These are phyloP conservation scores for Jamesozyma piceae DNA, from an alignment of 805 yeast species.

Conservation along the genomic window DNA sequence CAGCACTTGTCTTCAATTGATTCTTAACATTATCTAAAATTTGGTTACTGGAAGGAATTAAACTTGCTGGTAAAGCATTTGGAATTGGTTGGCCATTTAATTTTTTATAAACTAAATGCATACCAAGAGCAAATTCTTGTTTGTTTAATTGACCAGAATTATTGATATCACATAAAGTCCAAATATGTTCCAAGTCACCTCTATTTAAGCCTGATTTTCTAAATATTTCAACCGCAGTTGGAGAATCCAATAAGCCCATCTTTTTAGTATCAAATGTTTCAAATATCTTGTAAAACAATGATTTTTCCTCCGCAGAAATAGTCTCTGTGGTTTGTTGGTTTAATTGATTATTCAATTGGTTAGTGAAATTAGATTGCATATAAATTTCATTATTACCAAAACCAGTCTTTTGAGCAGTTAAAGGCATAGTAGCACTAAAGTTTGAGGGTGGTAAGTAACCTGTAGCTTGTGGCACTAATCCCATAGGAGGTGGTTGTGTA, in stretches of 20 bases:
- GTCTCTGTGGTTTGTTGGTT: constrained; percentile 39
- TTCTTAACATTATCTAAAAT: constrained; percentile 67
- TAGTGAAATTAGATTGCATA: constrained; percentile 30
- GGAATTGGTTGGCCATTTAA: constrained; percentile 87
- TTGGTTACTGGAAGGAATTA: constrained; percentile 78
- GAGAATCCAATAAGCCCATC: constrained; percentile 67
- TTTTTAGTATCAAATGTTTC: constrained; percentile 70
- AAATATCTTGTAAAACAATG: constrained; percentile 78
- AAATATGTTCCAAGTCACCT: constrained; percentile 76
- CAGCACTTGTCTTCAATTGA: constrained; percentile 22
- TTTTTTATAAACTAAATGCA: constrained; percentile 90
- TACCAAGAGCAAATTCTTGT: constrained; percentile 92
- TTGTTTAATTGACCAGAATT: constrained; percentile 75
- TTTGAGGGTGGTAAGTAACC: constrained; percentile 48
- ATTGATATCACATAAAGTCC: constrained; percentile 80
- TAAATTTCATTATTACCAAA: constrained; percentile 35
- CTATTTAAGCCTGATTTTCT: constrained; percentile 85
- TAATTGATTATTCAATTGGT: constrained; percentile 25
- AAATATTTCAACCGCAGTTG: constrained; percentile 74
- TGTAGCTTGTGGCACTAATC: constrained; percentile 43
- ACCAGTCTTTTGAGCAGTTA: constrained; percentile 38
- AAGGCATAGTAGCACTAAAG: constrained; percentile 28
- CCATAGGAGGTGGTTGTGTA: neutral
- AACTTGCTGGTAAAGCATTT: constrained; percentile 70
- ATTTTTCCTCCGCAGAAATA: constrained; percentile 80